Conservation (phyloP, 805 yeast genomes). For the Cyberlindnera galapagoensis region DNA sequence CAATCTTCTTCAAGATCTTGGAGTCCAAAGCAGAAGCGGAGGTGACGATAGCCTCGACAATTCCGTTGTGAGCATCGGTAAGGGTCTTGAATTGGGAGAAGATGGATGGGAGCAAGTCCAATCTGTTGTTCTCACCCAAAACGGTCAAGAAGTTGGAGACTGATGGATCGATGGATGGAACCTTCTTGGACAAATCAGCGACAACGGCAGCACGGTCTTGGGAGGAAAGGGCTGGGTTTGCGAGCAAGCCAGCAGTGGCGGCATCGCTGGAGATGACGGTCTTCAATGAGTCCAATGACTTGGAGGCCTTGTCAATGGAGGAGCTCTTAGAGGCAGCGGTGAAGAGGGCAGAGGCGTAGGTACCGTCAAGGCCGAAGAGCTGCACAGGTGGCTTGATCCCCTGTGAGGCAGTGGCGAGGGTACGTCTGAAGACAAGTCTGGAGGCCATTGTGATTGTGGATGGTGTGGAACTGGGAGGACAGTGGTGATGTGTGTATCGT, state of each 20-base stretch:
- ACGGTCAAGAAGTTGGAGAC: slow-evolving; percentile 76
- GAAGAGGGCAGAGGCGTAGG: slow-evolving; percentile 93
- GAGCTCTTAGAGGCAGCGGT: slow-evolving; percentile 84
- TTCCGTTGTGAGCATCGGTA: slow-evolving; percentile 84
- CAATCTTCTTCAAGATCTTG: slow-evolving; percentile 70
- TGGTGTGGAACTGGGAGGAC: too few relatives aligned
- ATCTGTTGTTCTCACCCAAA: slow-evolving; percentile 92
- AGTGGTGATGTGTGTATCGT: too few relatives aligned
- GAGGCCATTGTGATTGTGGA: slow-evolving; percentile 8
- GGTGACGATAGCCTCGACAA: slow-evolving; percentile 89
- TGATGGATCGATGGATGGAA: slow-evolving; percentile 54
- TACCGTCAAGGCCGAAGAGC: slow-evolving; percentile 92
- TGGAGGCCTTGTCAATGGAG: slow-evolving; percentile 61
- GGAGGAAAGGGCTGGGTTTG: slow-evolving; percentile 78
- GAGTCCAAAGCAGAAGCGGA: slow-evolving; percentile 81
- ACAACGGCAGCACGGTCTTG: slow-evolving; percentile 71
- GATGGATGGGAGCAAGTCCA: slow-evolving; percentile 59
- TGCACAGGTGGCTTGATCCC: slow-evolving; percentile 82
- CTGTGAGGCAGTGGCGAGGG: slow-evolving; percentile 66
- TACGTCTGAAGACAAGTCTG: slow-evolving; percentile 33
- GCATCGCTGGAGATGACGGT: slow-evolving; percentile 53
- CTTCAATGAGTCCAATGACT: slow-evolving; percentile 55
- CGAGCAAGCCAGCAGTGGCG: slow-evolving; percentile 53
- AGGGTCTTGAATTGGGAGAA: slow-evolving; percentile 67
- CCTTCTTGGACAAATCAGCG: slow-evolving; percentile 41